Evolutionary conservation across 495 filamentous ascomycete species (phyloP).

Genomic region (Pseudotulostoma volvatum): DNA sequence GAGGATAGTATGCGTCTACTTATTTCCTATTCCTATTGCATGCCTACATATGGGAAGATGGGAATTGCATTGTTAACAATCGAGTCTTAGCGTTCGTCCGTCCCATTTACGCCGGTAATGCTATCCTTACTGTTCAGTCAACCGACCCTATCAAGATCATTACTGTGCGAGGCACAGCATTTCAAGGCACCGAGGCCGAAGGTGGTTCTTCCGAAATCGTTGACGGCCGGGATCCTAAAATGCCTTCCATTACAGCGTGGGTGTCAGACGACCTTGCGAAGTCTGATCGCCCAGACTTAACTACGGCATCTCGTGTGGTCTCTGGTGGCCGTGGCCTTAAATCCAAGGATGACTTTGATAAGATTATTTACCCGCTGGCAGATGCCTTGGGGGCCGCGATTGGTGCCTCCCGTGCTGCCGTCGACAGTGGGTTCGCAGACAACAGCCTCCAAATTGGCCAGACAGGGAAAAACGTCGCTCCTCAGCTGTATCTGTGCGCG

Average conservation of each 20-base stretch:
- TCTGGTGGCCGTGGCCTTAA: conserved; percentile 90
- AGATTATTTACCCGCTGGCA: conserved; percentile 75
- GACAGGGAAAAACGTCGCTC: conserved; percentile 95
- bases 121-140: conserved; percentile 91
- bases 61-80: too few species aligned
- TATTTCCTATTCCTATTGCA: too few species aligned
- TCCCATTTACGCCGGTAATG: conserved; percentile 95
- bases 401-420: conserved; percentile 84
- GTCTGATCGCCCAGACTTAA: conserved; percentile 87
- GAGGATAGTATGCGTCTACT: conserved; percentile 64
- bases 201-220: conserved; percentile 33
- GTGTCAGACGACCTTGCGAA: conserved; percentile 84
- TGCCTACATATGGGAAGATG: too few species aligned
- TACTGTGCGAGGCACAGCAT: conserved; percentile 85
- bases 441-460: conserved; percentile 97
- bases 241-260: conserved; percentile 61
- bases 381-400: conserved; percentile 86
- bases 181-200: conserved; percentile 37
- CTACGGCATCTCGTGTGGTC: conserved; percentile 74
- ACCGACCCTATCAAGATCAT: conserved; percentile 73
- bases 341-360: conserved; percentile 93
- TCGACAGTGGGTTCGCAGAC: conserved; percentile 97
- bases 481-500: conserved; percentile 85
- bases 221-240: conserved; percentile 41
- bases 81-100: conserved; percentile 79